Evolutionary conservation across 495 filamentous ascomycete species (phyloP).

Genomic region (Xanthoparmelia taractica): DNA sequence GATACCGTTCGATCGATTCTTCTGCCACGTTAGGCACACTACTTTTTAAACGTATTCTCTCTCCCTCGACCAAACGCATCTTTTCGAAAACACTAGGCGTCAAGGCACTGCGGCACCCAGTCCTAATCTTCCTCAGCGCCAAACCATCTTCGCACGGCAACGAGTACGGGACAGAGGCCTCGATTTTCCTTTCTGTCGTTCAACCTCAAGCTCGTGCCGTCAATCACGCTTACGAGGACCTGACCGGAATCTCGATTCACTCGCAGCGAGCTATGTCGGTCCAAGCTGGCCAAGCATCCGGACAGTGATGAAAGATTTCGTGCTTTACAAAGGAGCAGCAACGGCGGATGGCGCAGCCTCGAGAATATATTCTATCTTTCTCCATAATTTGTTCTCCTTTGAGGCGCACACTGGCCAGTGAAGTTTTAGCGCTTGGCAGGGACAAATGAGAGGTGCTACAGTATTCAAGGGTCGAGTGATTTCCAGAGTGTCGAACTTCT

Average conservation of each 20-base stretch:
- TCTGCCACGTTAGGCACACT: background rate
- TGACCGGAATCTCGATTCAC: background rate
- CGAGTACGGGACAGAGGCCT: background rate
- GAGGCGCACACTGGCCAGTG: background rate
- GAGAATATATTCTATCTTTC: conserved; percentile 2
- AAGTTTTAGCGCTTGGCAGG: background rate
- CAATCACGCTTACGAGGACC: background rate
- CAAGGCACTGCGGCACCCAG: background rate
- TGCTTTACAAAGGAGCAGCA: conserved; percentile 4
- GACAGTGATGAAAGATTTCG: background rate
- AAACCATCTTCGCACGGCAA: conserved; percentile 3
- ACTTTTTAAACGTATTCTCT: conserved; percentile 6
- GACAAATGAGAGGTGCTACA: background rate
- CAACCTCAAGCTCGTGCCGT: background rate
- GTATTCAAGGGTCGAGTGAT: conserved; percentile 3
- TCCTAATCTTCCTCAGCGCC: background rate
- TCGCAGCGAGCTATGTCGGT: background rate
- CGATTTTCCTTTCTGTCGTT: background rate
- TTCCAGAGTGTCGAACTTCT: conserved; percentile 6
- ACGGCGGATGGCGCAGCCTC: conserved; percentile 1
- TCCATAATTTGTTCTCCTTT: conserved; percentile 4
- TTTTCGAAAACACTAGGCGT: background rate
- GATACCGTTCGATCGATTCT: conserved; percentile 1
- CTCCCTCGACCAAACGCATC: conserved; percentile 2
- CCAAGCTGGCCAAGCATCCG: background rate